Evolutionary conservation across 225 moss, liverwort and hornwort genomes (phyloP), one percentile per base, ranked within the genome.

Genomic region (Physcomitrium patens): DNA sequence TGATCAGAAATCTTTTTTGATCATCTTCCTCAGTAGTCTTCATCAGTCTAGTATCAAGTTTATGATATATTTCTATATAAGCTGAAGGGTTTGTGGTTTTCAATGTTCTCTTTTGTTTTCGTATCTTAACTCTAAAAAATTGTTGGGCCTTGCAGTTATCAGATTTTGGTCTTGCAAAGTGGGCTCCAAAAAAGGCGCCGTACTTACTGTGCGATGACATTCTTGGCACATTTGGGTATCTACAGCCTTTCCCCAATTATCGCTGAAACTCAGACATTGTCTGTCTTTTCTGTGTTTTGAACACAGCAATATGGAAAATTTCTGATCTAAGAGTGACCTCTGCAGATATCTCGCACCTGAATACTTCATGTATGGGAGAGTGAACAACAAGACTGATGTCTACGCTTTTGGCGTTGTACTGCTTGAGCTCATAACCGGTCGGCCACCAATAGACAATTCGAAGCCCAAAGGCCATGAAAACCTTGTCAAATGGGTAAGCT

Each of bases 391-490:
- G 78, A 90, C 82, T 19, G 89, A 90, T 44, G 87, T 90, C 10
- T 90, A 87, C 57, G 82, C 89, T 49, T 90, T 85, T 46, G 89
- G 89, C 8, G 85, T 90, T 15, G 89, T 90, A 17, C 76, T 90
- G 27, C 86, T 90, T 22, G 89, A 90, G 82, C 89, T 90, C 12
- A 80, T 83, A 46, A 87, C 85, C 45, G 89, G 89, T 56, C 82
- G 79, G 42, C 52, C 20, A 49, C 87, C 89, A 26, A 85, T 90
- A 37, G 87, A 90, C 51, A 82, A 80, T 3, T 27, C 84, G 51
- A 79, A 70, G 46, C 78, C 89, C 19, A 87, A 90, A 78, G 89
- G 89, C 54, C 89, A 87, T 54, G 89, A 90, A 82, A 90, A 90
- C 51, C 82, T 90, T 42, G 89, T 90, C 60, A 79, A 76, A 4